Base-by-base conservation (phyloP, 306 rosid genomes). In the Lathyrus aphaca region DNA sequence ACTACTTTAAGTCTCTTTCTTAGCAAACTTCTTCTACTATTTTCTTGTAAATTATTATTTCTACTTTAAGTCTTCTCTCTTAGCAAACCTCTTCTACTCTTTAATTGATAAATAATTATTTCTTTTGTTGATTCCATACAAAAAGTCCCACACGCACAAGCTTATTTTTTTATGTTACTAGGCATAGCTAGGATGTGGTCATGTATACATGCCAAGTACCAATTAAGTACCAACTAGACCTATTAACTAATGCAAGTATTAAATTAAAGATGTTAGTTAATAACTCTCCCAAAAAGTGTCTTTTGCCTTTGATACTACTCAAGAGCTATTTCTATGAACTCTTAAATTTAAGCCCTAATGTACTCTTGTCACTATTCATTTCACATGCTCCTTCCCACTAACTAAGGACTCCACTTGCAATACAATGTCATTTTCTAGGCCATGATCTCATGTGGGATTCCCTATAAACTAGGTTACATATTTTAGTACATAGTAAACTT, bases 371-470 rank as follows among this genome's bases (percentile, higher is more conserved):
- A 49, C 77, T 69, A 10, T 69, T 74, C 60, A 44, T 49, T 80
- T 54, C 77, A 75, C 84, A 53, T 70, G 84, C 74, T 64, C 67
- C 55, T 70, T 58, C 67, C 76, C 72, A 76, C 80, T 29, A 76
- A n/a, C 18, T 25, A 14, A 17, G 48, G 40, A 58, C 27, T 62
- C 79, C 74, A 68, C 74, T 79, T 51, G 78, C 64, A 67, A 9
- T 18, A 6, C n/a, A 67, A 62, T 61, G 29, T 32, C 46, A 23
- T 67, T 60, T 49, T 16, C 69, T 67, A 40, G 62, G 67, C 29
- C 56, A 19, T 9, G 58, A 51, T 68, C 64, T 73, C 74, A 53
- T 60, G 75, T 68, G 62, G 56, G 72, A 75, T 75, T 71, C 64
- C 65, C 78, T 61, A 75, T 72, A 66, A 5, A 32, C 37, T 67